phyloP scores from a whole-genome alignment of 495 filamentous ascomycete species.

The Penicillium pancosmium region DNA sequence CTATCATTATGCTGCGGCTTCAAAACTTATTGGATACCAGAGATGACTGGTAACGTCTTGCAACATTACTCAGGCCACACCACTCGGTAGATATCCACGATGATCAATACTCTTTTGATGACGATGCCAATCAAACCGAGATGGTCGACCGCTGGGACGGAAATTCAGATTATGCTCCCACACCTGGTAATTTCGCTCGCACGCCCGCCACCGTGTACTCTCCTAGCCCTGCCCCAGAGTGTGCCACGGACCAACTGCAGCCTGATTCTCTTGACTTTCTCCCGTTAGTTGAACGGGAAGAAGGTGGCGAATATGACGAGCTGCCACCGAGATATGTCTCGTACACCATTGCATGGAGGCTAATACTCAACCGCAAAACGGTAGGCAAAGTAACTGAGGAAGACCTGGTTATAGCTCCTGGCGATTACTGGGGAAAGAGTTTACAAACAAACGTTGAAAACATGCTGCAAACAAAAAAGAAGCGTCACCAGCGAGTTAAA shows the following conservation, averaged over 20 bases:
- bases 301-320: conserved; percentile 13
- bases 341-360: neutral
- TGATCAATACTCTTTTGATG: conserved; percentile 3
- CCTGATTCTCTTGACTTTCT: conserved; percentile 11
- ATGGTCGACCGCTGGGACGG: neutral
- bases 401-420: no score
- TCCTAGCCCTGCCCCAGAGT: conserved; percentile 7
- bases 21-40: no score
- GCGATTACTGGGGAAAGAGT: no score
- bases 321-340: conserved; percentile 4
- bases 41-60: no score
- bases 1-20: no score
- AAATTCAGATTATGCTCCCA: conserved; percentile 1
- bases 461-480: conserved; percentile 2
- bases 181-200: neutral
- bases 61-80: neutral
- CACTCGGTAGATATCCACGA: neutral
- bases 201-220: conserved; percentile 1
- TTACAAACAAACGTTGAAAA: no score
- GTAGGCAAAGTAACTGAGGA: neutral
- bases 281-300: conserved; percentile 10
- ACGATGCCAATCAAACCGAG: conserved; percentile 1
- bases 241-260: conserved; percentile 9
- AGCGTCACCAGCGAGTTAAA: conserved; percentile 8
- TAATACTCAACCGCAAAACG: no score